Base-by-base conservation (phyloP, 2,329 filamentous ascomycete genomes). In the Thermoascus crustaceus region DNA sequence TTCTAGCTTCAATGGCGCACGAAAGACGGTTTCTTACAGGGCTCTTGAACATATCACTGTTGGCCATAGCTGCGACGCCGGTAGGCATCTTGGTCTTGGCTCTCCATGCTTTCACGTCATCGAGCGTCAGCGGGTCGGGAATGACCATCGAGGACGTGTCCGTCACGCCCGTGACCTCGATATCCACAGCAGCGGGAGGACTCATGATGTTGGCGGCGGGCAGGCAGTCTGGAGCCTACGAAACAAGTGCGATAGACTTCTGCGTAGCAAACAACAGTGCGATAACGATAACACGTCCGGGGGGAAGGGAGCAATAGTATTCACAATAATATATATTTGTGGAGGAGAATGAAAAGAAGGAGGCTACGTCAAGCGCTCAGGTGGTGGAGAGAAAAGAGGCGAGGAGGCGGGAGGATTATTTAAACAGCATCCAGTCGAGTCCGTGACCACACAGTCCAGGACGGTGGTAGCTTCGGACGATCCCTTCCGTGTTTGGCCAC, bases 41-140 rank as follows among this genome's bases (percentile, higher is more conserved):
- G 34, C 78, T 78, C 63, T 91, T 91, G 64, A 93, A 95, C 68
- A 83, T 78, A 50, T 88, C 82, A 58, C 84, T 85, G 59, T 81
- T 80, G 2, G 82, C 80, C 33, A 75, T 72, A 7, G 86, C 84
- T 20, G 88, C 89, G 30, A 85, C 75, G 23, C 82, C 82, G 11
- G 80, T 84, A 43, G 83, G 70, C 24, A 91, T 68, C 50, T 76
- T 78, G 3, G 81, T 82, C n/a, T 82, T 84, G 42, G 72, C 73
- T 32, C 89, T 75, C 47, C 82, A 71, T 24, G 75, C 76, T 35
- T 73, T 60, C 38, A 94, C 77, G 41, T 76, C 76, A 47, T 79
- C 73, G 54, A 85, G 60, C 27, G 77, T 79, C 51, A 86, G 66
- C 32, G 62, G 60, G 40, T 60, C 54, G 11, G 56, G 46, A 33